Conservation (phyloP, 345 rosid genomes). For the Bruguiera sexangula region DNA sequence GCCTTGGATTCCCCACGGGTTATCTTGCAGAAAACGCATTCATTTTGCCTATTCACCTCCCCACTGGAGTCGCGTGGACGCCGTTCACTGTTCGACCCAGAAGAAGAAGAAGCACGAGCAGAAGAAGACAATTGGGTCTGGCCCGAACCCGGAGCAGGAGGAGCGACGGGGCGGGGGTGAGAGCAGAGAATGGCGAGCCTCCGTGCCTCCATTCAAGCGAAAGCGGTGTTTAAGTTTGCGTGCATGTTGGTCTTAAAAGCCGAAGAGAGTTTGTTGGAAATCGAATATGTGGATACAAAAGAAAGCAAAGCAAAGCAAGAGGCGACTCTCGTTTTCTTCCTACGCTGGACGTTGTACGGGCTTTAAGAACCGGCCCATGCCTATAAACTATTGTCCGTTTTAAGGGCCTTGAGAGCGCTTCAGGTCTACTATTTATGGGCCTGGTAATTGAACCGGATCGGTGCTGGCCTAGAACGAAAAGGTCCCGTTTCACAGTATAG, state of each 20-base stretch:
- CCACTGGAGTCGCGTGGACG: slow-evolving; percentile 4
- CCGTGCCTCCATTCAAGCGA: slow-evolving; percentile 47
- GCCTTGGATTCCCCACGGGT: slow-evolving; percentile 72
- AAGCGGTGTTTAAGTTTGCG: background rate
- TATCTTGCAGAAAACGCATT: slow-evolving; percentile 83
- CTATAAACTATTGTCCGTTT: too few species aligned
- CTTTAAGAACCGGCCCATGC: too few species aligned
- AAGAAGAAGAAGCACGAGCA: slow-evolving; percentile 22
- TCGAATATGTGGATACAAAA: background rate
- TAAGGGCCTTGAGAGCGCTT: too few species aligned
- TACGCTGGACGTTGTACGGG: too few species aligned
- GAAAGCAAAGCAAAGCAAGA: background rate
- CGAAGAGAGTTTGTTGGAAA: background rate
- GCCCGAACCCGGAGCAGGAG: slow-evolving; percentile 3
- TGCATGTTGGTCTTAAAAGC: background rate
- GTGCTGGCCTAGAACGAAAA: too few species aligned
- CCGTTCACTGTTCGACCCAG: slow-evolving; percentile 19
- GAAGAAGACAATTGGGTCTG: slow-evolving; percentile 31
- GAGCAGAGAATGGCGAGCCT: slow-evolving; percentile 68
- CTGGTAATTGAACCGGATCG: too few species aligned
- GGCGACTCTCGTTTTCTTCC: background rate
- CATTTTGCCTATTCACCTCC: slow-evolving; percentile 19
- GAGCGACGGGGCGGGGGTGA: slow-evolving; percentile 44
- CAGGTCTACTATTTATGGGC: too few species aligned
- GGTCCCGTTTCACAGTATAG: too few species aligned